A percentile compares a stretch with the other conserved stretches of the same genome.
Conservation (phyloP, 1,284 basidiomycete species). For the Termitomyces sp. region DNA sequence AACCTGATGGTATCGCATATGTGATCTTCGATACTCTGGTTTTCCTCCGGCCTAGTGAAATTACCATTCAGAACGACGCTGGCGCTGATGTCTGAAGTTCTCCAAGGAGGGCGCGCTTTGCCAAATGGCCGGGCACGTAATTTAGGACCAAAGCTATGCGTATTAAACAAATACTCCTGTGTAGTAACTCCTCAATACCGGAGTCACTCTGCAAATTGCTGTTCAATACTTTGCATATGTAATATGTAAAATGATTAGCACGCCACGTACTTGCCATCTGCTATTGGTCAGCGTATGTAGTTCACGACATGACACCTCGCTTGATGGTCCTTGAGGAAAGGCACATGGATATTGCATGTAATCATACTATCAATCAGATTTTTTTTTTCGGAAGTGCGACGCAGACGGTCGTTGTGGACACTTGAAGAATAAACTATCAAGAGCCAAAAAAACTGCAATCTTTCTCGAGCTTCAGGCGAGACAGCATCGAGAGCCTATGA, state of each 20-base stretch:
- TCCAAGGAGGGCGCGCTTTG: background rate
- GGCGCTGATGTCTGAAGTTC: background rate
- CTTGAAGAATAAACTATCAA: background rate
- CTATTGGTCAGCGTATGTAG: too few species aligned
- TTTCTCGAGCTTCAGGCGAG: background rate
- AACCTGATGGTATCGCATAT: background rate
- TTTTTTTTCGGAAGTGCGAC: background rate
- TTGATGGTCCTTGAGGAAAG: too few species aligned
- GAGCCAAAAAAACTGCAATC: background rate
- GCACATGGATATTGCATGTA: background rate
- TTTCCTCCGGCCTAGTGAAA: too few species aligned
- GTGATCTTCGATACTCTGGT: too few species aligned
- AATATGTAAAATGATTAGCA: background rate
- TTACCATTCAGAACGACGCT: too few species aligned
- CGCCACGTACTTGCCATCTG: too few species aligned
- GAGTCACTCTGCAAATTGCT: background rate
- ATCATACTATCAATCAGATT: background rate
- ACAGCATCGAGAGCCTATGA: background rate
- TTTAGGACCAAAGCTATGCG: background rate
- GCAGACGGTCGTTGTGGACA: background rate
- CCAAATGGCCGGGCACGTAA: background rate
- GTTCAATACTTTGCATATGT: background rate
- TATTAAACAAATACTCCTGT: too few species aligned
- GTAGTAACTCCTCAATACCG: background rate
- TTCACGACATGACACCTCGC: too few species aligned